Base-by-base conservation (phyloP, 805 yeast species). In the Yarrowia sp. region DNA sequence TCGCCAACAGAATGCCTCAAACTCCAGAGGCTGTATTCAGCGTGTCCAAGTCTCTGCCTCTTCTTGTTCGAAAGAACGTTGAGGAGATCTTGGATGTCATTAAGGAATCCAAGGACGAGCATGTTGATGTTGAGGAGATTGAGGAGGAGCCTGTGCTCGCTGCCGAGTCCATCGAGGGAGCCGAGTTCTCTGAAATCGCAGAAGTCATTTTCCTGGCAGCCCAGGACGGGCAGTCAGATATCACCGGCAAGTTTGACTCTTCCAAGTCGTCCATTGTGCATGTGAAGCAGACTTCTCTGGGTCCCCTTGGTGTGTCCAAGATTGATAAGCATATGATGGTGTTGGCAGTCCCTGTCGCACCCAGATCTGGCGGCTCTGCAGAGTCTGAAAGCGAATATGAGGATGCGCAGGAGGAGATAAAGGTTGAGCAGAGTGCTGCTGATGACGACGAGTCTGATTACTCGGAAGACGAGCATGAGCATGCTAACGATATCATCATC, bases 81-180 rank as follows among this genome's bases (percentile, higher is more conserved):
- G 80, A 81, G 65, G 82, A 80, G 46, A 71, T 92, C 38, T 86
- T 91, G 0, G 79, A 77, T n/a, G 67, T 89, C 33, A 83, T 91
- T 1, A 76, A 80, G 62, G 46, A 64, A 9, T 67, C 68, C 61
- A 62, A 63, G 38, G 62, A 35, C 38, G 46, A 54, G 46, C 61
- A 54, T 38, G 46, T 54, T 5, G 64, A 54, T 43, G 65, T 28
- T 1, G 63, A 30, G 28, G 48, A 43, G 30, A 38, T 26, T 2
- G 62, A 44, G n/a, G 67, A 65, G 28, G 61, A 41, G 22, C 52
- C 40, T 19, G 49, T 54, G 7, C 46, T 54, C 7, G 61, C 61
- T 36, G 61, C 61, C 9, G 61, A 54, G 61, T 54, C 61, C 3
- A 54, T 54, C 6, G 61, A 54, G 36, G 61, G 61, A 17, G 61